Evolutionary conservation across 2,329 filamentous ascomycete species (phyloP), one percentile per base, ranked within the genome.

Genomic region (Neoarthrinium moseri): DNA sequence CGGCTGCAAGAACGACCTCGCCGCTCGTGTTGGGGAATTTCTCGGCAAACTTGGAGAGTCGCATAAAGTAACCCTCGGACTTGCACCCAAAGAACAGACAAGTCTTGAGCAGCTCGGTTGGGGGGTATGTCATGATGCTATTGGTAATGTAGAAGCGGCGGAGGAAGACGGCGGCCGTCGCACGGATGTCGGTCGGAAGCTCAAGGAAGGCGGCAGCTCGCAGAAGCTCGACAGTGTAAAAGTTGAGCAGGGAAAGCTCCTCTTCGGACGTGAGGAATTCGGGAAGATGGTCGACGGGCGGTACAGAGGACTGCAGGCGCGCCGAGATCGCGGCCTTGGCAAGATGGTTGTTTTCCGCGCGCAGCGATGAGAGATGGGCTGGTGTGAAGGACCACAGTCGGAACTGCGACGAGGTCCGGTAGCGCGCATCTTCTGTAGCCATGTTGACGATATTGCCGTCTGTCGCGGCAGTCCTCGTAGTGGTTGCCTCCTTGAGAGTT

Each of bases 101-200:
- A 23, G 91, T 94, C 62, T 91, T 89, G 63, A 95, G 84, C 55
- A 97, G 87, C 52, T 90, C 85, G 51, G 89, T 87, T 0, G 91
- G 92, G 51, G 92, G 89, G 64, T 99, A 97, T 23, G 91, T 96
- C 89, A 97, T 96, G 60, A 91, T 83, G 32, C 89, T 95, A 69
- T 97, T 96, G 60, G 88, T 92, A 29, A 96, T 80, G 72, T 97
- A 99, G 77, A 99, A 97, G 47, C 94, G 87, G 46, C 89, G 87
- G 49, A 99, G 79, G 64, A 95, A 96, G 61, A 95, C 84, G 50
- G 92, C 87, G 4, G 90, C 89, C 6, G 91, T 96, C 21, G 87
- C 84, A 55, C 76, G 72, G 48, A 77, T 75, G 46, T 76, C 73
- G 52, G 73, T 75, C 5, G 72, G 70, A 33, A 77, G 57, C 26